These are phyloP conservation scores for Forsythia suspensa DNA, from an alignment of 257 asterid species.

Conservation along the genomic window DNA sequence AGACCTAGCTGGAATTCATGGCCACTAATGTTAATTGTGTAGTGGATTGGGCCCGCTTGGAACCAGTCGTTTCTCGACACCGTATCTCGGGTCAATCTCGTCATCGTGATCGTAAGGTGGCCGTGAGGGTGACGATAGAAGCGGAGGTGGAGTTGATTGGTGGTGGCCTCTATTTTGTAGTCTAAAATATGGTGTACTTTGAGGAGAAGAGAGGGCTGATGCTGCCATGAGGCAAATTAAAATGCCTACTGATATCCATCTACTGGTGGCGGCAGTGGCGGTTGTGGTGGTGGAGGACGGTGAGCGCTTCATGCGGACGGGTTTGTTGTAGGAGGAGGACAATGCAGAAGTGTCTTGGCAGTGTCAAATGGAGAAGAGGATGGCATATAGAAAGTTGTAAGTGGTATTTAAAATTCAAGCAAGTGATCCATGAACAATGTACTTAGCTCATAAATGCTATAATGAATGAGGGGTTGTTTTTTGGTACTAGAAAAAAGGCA, in stretches of 20 bases:
- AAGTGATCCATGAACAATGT: conserved; percentile 42
- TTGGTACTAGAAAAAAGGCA: conserved; percentile 16
- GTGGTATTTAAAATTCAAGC: conserved; percentile 41
- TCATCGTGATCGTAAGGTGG: background rate
- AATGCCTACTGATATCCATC: conserved; percentile 5
- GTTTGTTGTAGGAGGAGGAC: conserved; percentile 8
- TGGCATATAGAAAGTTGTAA: conserved; percentile 18
- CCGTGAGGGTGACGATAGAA: conserved; percentile 12
- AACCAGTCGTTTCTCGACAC: conserved; percentile 32
- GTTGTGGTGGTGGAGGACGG: conserved; percentile 10
- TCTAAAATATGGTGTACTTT: conserved; percentile 1
- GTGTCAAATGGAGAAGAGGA: conserved; percentile 11
- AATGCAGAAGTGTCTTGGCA: background rate
- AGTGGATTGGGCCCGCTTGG: conserved; percentile 45
- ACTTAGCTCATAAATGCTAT: conserved; percentile 31
- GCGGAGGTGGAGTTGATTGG: conserved; percentile 14
- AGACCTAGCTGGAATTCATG: background rate
- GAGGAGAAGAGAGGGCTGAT: conserved; percentile 8
- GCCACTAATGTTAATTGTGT: conserved; percentile 30
- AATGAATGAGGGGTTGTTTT: conserved; percentile 25
- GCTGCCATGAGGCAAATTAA: conserved; percentile 18
- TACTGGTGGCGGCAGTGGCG: background rate
- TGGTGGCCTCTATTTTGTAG: conserved; percentile 10
- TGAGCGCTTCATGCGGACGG: conserved; percentile 27
- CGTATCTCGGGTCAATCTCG: conserved; percentile 31